Conservation (phyloP, 1,284 basidiomycete genomes). For the Cutaneotrichosporon mucoides region DNA sequence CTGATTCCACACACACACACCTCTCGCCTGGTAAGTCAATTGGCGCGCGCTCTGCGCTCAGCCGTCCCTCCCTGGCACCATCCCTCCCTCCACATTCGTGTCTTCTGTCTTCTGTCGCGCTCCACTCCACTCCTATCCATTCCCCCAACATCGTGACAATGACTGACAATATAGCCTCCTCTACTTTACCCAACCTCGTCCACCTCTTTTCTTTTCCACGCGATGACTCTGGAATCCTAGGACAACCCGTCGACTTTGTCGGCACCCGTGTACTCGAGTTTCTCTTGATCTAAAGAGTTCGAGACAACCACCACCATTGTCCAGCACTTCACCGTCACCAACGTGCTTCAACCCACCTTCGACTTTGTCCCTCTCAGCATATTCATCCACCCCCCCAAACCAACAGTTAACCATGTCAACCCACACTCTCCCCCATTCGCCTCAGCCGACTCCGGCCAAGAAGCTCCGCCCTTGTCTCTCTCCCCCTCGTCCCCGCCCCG, state of each 20-base stretch:
- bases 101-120: no score
- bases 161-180: no score
- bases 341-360: background rate
- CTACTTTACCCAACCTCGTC: background rate
- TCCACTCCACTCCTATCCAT: no score
- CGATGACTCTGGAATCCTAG: slow-evolving; percentile 3
- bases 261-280: slow-evolving; percentile 2
- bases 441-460: slow-evolving; percentile 21
- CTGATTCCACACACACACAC: no score
- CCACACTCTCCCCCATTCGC: slow-evolving; percentile 10
- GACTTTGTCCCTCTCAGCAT: background rate
- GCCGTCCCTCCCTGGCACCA: no score
- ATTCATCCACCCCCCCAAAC: background rate
- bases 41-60: no score
- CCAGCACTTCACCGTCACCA: background rate
- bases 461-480: slow-evolving; percentile 44
- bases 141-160: no score
- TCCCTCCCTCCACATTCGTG: no score
- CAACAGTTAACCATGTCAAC: slow-evolving; percentile 12
- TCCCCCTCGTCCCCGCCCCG: slow-evolving; percentile 16
- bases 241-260: slow-evolving; percentile 4
- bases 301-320: background rate
- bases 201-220: background rate
- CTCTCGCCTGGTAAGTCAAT: no score
- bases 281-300: background rate